Percentiles rank a stretch among this genome's conserved stretches.
Evolutionary conservation across 495 filamentous ascomycete species (phyloP).

Genomic region (Pseudoneurospora amorphoporcata): DNA sequence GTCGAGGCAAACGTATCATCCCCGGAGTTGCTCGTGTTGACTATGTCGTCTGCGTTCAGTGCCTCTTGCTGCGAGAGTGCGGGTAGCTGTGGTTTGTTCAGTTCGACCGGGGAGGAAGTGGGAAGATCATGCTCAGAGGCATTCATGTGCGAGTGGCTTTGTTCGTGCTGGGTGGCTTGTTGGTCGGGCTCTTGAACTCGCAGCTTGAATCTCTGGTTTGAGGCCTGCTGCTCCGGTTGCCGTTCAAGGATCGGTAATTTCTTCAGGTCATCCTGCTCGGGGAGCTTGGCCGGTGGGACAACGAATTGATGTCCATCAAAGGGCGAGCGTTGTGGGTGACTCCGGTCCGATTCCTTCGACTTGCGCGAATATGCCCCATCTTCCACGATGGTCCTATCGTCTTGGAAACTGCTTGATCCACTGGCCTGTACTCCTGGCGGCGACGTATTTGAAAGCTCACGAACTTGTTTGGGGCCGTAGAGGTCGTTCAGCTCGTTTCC

Average conservation of each 20-base stretch:
- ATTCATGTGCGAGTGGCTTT: not conserved
- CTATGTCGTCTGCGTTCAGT: not conserved
- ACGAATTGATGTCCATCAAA: not conserved
- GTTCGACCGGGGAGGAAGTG: not conserved
- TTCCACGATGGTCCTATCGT: not conserved
- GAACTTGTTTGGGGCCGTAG: not conserved
- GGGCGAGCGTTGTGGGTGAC: not conserved
- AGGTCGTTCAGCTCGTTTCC: conserved; percentile 4
- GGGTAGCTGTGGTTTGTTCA: not conserved
- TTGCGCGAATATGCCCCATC: not conserved
- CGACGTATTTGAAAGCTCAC: not conserved
- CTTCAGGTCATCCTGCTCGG: not conserved
- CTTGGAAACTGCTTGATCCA: not conserved
- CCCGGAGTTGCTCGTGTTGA: not conserved
- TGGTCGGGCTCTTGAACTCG: not conserved
- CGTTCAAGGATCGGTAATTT: not conserved
- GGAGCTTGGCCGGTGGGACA: not conserved
- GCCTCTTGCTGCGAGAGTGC: not conserved
- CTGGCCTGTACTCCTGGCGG: not conserved
- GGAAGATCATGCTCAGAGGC: not conserved
- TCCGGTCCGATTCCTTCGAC: not conserved
- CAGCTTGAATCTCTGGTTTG: not conserved
- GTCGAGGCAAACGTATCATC: not conserved
- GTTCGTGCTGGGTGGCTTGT: not conserved
- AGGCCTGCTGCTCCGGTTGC: not conserved